Conservation (phyloP, 1,284 basidiomycete genomes). For the Trichosporon ovoides region DNA sequence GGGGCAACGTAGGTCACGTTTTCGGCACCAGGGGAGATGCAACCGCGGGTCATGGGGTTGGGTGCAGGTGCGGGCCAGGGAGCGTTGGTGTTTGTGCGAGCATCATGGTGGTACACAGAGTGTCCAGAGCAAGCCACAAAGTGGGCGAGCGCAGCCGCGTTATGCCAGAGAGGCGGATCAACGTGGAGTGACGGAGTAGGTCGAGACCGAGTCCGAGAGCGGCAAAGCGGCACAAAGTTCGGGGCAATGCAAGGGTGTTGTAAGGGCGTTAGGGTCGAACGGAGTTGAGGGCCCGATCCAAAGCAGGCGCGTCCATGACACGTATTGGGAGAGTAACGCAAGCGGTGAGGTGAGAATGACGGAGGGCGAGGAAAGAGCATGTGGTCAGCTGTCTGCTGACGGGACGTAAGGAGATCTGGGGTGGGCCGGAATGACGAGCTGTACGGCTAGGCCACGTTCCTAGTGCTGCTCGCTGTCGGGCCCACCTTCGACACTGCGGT, state of each 20-base stretch:
- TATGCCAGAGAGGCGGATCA: no score
- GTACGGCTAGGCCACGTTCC: no score
- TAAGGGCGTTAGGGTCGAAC: not conserved
- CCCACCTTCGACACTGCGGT: no score
- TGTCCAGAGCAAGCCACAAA: no score
- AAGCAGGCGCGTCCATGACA: not conserved
- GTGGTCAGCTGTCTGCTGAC: not conserved
- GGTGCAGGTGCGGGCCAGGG: not conserved
- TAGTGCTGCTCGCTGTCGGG: no score
- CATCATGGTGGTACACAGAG: no score
- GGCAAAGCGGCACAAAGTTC: not conserved
- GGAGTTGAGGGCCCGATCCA: not conserved
- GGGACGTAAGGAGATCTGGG: no score
- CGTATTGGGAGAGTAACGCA: not conserved
- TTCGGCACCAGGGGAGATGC: no score
- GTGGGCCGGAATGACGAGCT: no score
- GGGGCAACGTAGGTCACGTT: not conserved
- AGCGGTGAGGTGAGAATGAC: slow-evolving; percentile 26
- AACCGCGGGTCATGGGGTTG: no score
- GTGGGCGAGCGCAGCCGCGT: not conserved
- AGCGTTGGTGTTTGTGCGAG: not conserved
- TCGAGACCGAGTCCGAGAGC: not conserved
- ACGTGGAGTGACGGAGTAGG: no score
- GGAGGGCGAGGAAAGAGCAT: not conserved
- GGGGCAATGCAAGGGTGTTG: not conserved